phyloP scores from a whole-genome alignment of 2,329 filamentous ascomycete species.

The Ophiostoma fasciatum region DNA sequence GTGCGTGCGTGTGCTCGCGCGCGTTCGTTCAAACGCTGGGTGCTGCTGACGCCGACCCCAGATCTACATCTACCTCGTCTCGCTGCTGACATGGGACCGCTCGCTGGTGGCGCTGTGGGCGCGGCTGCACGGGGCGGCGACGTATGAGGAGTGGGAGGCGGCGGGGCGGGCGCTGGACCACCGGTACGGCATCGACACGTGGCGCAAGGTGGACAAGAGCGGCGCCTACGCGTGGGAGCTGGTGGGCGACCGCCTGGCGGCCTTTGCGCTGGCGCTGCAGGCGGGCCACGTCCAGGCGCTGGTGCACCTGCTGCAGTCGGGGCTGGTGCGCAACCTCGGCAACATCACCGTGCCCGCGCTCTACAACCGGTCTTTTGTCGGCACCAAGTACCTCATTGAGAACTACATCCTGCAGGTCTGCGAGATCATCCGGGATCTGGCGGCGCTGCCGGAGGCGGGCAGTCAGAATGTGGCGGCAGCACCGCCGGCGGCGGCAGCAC shows the following conservation, averaged over 20 bases:
- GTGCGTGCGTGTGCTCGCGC: background rate
- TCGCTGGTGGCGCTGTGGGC: slow-evolving; percentile 35
- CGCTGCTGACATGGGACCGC: slow-evolving; percentile 5
- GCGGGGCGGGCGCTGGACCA: slow-evolving; percentile 75
- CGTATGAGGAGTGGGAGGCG: slow-evolving; percentile 76
- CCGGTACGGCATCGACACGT: slow-evolving; percentile 64
- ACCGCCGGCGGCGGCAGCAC: too few relatives aligned
- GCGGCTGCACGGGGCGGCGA: slow-evolving; percentile 47
- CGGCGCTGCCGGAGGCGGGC: slow-evolving; percentile 39
- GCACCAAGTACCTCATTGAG: slow-evolving; percentile 81
- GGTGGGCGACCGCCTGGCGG: slow-evolving; percentile 54
- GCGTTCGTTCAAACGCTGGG: background rate
- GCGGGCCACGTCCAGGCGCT: slow-evolving; percentile 55
- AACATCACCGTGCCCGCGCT: slow-evolving; percentile 73
- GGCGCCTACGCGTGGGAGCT: slow-evolving; percentile 77
- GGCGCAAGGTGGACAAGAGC: slow-evolving; percentile 61
- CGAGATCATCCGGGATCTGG: slow-evolving; percentile 66
- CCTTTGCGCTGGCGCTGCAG: slow-evolving; percentile 9
- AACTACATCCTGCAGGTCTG: slow-evolving; percentile 78
- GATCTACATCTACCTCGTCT: slow-evolving; percentile 1
- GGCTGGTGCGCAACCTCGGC: slow-evolving; percentile 70
- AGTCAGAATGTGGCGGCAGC: background rate
- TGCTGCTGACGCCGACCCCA: background rate
- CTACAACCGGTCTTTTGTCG: slow-evolving; percentile 73
- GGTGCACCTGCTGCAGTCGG: slow-evolving; percentile 67